These are phyloP conservation scores for Calocera viscosa DNA, from an alignment of 768 basidiomycete genomes.

Conservation along the genomic window DNA sequence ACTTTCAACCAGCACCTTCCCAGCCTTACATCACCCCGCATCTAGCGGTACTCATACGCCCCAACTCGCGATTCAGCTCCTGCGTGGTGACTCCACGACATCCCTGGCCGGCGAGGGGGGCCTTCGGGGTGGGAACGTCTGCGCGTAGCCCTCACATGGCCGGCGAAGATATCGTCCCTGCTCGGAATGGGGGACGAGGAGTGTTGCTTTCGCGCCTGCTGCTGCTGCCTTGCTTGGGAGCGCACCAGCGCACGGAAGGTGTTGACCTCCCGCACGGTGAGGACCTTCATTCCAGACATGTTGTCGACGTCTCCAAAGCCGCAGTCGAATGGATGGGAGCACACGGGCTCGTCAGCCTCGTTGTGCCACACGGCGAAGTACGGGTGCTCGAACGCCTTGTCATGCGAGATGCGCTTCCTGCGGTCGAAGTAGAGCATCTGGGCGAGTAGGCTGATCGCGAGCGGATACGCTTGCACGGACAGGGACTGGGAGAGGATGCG, in stretches of 20 bases:
- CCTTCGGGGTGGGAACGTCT: conserved; percentile 24
- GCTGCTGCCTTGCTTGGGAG: conserved; percentile 58
- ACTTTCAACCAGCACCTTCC: neutral
- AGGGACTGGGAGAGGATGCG: conserved; percentile 81
- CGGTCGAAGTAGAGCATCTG: conserved; percentile 94
- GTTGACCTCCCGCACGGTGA: conserved; percentile 88
- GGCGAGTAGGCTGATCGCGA: conserved; percentile 82
- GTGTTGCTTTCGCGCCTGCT: conserved; percentile 64
- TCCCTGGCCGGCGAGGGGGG: no score
- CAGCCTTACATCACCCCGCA: no score
- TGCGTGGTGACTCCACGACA: neutral
- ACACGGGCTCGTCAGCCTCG: conserved; percentile 82
- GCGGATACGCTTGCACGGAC: conserved; percentile 86
- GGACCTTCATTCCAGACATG: conserved; percentile 91
- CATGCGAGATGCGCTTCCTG: conserved; percentile 88
- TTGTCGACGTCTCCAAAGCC: conserved; percentile 94
- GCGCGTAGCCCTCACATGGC: conserved; percentile 60
- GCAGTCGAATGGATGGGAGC: conserved; percentile 76
- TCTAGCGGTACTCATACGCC: neutral
- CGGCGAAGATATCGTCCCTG: conserved; percentile 68
- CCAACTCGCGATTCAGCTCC: neutral
- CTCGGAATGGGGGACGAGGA: conserved; percentile 73
- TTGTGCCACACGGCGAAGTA: conserved; percentile 97
- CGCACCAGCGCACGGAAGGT: conserved; percentile 82
- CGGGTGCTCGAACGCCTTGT: conserved; percentile 87